Evolutionary conservation across 2,329 filamentous ascomycete species (phyloP).

Genomic region (Alternaria sp.): DNA sequence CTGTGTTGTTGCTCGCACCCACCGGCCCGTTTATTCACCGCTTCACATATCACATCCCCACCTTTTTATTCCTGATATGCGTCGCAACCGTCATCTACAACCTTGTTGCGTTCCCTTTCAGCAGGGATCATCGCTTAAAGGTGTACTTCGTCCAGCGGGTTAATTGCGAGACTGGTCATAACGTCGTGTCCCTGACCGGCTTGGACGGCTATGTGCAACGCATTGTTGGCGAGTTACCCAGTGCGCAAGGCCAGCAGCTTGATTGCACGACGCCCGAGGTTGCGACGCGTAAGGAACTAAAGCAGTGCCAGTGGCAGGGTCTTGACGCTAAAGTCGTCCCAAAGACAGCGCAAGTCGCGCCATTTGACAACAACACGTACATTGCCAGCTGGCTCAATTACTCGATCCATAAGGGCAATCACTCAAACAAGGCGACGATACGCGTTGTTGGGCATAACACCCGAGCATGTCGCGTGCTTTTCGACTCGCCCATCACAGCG

Average conservation of each 20-base stretch:
- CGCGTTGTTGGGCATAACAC: constrained; percentile 76
- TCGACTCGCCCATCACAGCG: constrained; percentile 69
- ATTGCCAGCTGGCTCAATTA: constrained; percentile 66
- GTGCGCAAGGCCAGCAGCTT: constrained; percentile 65
- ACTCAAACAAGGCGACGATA: constrained; percentile 65
- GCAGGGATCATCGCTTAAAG: constrained; percentile 78
- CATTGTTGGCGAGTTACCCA: constrained; percentile 74
- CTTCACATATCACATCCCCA: constrained; percentile 80
- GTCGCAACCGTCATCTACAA: constrained; percentile 83
- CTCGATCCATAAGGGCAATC: constrained; percentile 59
- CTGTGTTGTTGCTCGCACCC: constrained; percentile 76
- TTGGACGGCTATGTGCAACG: constrained; percentile 50
- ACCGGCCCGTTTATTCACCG: constrained; percentile 85
- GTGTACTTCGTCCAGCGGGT: constrained; percentile 84
- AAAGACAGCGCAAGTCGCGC: constrained; percentile 37
- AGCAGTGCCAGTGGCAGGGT: constrained; percentile 75
- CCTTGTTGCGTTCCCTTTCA: constrained; percentile 87
- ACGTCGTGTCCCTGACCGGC: constrained; percentile 63
- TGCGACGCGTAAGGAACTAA: constrained; percentile 59
- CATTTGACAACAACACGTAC: constrained; percentile 34
- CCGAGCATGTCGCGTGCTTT: constrained; percentile 76
- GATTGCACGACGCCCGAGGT: constrained; percentile 50
- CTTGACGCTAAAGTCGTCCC: constrained; percentile 69
- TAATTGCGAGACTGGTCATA: constrained; percentile 73
- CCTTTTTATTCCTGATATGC: constrained; percentile 76